Evolutionary conservation across 2,329 filamentous ascomycete genomes (phyloP), one percentile per base, ranked within the genome.

Genomic region (Penicillium olsonii): DNA sequence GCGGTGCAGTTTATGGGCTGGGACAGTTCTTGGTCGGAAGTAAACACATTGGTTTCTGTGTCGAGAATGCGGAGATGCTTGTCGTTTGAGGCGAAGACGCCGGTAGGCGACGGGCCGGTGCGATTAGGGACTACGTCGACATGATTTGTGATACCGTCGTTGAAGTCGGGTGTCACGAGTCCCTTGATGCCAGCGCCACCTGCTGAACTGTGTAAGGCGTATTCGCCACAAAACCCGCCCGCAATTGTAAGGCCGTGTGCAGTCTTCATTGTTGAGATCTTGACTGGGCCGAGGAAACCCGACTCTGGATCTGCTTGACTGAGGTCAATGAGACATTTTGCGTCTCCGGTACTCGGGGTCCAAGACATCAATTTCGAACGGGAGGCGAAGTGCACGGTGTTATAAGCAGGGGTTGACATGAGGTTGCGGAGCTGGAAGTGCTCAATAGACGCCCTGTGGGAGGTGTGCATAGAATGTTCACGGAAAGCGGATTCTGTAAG

Each of bases 341-440:
- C 61, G 7, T 68, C 56, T 3, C 69, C 63, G 10, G 77, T 75
- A 22, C 70, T 71, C 0, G 78, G 75, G 22, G 79, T 73, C 48
- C 78, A 79, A 12, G 75, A 76, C 45, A 75, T 70, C 4, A 84
- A 67, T 49, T 73, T 72, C 14, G 73, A 74, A 22, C 72, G 70
- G 18, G 68, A 66, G 19, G 77, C 75, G 60, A 83, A 84, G 57
- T 79, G 79, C 4, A 84, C 65, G 40, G 81, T 80, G 52, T 81
- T 78, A 34, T 77, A 75, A 11, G 78, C 77, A 8, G 75, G 77
- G 3, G 78, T 76, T 5, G 78, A 78, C 58, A 84, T 71, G 8
- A 82, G 66, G 54, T 84, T 83, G 12, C 82, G 79, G 3, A 84
- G 73, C 57, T 84, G 82, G 54, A 82, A 84, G 61, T 84, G 82